Evolutionary conservation across 345 rosid genomes (phyloP).

Genomic region (Heritiera littoralis): DNA sequence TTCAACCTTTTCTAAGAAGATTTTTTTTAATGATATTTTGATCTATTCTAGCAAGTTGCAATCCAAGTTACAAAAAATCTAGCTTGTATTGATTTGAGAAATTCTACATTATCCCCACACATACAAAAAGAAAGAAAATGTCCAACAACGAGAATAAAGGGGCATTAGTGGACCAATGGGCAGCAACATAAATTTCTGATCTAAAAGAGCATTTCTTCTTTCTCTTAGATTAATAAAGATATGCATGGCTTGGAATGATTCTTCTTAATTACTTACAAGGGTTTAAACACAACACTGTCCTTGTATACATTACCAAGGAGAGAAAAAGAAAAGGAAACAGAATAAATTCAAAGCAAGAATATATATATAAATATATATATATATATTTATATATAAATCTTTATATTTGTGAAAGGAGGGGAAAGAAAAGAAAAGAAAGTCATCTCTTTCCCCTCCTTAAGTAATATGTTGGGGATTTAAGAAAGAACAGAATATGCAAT

Average conservation of each 20-base stretch:
- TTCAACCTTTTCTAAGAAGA: too few species aligned
- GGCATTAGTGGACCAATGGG: slow-evolving; percentile 9
- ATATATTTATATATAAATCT: too few species aligned
- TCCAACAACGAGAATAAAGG: slow-evolving; percentile 9
- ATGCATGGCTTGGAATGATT: neutral
- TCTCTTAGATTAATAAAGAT: slow-evolving; percentile 14
- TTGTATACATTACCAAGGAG: neutral
- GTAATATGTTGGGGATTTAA: too few species aligned
- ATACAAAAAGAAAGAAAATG: too few species aligned
- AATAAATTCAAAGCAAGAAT: neutral
- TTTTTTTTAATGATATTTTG: too few species aligned
- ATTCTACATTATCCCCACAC: neutral
- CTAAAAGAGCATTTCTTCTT: neutral
- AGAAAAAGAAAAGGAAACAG: neutral
- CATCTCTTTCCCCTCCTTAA: too few species aligned
- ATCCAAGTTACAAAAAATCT: too few species aligned
- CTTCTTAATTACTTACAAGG: neutral
- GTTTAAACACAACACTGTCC: neutral
- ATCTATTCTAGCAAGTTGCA: too few species aligned
- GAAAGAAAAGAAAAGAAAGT: too few species aligned
- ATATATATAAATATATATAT: too few species aligned
- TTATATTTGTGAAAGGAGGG: too few species aligned
- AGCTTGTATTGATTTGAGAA: neutral
- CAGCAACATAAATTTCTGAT: slow-evolving; percentile 17
- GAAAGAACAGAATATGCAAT: neutral